Evolutionary conservation across 495 filamentous ascomycete species (phyloP).

Genomic region (Trichoderma gamsii): DNA sequence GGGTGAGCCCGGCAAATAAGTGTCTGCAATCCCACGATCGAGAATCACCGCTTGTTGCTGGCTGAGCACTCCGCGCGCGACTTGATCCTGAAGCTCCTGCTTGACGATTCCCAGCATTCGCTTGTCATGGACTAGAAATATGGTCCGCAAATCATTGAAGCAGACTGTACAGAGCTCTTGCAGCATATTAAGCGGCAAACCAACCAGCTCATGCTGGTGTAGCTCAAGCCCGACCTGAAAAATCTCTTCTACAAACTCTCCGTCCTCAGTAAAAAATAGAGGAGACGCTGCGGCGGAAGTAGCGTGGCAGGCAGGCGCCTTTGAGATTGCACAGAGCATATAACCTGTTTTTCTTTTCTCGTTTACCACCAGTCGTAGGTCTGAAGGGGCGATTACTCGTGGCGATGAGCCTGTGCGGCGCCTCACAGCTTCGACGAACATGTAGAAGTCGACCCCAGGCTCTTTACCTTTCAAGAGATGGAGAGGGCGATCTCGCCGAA

Average conservation of each 20-base stretch:
- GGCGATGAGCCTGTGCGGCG: slow-evolving; percentile 21
- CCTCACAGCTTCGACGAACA: slow-evolving; percentile 25
- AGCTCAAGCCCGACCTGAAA: slow-evolving; percentile 39
- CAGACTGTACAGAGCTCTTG: slow-evolving; percentile 30
- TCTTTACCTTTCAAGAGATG: slow-evolving; percentile 34
- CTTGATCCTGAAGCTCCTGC: slow-evolving; percentile 32
- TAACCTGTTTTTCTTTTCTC: slow-evolving; percentile 16
- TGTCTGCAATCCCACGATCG: slow-evolving; percentile 21
- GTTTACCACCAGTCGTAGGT: slow-evolving; percentile 21
- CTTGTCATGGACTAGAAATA: slow-evolving; percentile 42
- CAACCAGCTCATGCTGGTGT: slow-evolving; percentile 36
- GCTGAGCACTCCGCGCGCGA: slow-evolving; percentile 25
- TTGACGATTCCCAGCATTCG: slow-evolving; percentile 39
- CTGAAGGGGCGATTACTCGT: slow-evolving; percentile 18
- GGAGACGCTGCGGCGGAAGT: not conserved
- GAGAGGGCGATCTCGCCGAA: slow-evolving; percentile 23
- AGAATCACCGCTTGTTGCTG: slow-evolving; percentile 26
- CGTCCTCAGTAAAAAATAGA: slow-evolving; percentile 15
- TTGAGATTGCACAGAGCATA: slow-evolving; percentile 26
- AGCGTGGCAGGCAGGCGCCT: not conserved
- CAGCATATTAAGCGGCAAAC: slow-evolving; percentile 27
- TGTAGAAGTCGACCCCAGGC: slow-evolving; percentile 29
- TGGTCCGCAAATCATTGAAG: slow-evolving; percentile 40
- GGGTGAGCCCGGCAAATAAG: not conserved
- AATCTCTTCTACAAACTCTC: slow-evolving; percentile 32